Percentiles rank a stretch among this genome's conserved stretches.
Evolutionary conservation across 306 rosid species (phyloP).

Genomic region (Pachyrhizus erosus): DNA sequence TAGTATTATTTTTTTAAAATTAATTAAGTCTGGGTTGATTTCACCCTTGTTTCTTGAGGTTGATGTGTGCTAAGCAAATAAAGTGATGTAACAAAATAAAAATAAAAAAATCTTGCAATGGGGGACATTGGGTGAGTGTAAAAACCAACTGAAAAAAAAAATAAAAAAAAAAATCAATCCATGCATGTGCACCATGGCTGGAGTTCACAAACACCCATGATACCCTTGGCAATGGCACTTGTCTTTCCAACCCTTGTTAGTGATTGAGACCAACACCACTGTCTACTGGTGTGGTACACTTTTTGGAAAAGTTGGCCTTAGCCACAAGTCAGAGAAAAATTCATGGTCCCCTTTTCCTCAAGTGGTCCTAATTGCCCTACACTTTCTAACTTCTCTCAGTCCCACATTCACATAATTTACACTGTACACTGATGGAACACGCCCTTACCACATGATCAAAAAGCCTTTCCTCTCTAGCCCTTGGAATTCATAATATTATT

Average conservation of each 20-base stretch:
- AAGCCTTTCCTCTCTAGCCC: neutral
- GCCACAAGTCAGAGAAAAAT: slow-evolving; percentile 47
- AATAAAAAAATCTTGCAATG: too few relatives aligned
- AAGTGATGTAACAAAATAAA: slow-evolving; percentile 6
- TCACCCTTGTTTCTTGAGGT: too few relatives aligned
- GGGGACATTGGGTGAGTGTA: neutral
- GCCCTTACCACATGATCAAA: slow-evolving; percentile 44
- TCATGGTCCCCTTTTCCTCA: slow-evolving; percentile 46
- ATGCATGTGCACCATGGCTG: slow-evolving; percentile 56
- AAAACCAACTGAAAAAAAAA: too few relatives aligned
- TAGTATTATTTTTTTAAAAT: too few relatives aligned
- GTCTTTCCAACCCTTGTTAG: slow-evolving; percentile 50
- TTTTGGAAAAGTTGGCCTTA: slow-evolving; percentile 52
- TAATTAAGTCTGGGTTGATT: too few relatives aligned
- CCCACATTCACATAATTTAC: slow-evolving; percentile 27
- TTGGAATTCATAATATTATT: neutral
- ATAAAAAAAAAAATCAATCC: neutral
- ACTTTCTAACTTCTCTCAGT: slow-evolving; percentile 14
- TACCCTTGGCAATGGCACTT: slow-evolving; percentile 47
- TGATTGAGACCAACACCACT: slow-evolving; percentile 63
- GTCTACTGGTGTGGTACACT: slow-evolving; percentile 44
- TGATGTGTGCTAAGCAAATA: neutral
- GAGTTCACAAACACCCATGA: slow-evolving; percentile 54
- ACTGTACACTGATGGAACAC: slow-evolving; percentile 26
- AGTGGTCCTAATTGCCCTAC: slow-evolving; percentile 56